Evolutionary conservation across 352 stramenopile species (phyloP).

Genomic region (Phytophthora pseudosyringae): DNA sequence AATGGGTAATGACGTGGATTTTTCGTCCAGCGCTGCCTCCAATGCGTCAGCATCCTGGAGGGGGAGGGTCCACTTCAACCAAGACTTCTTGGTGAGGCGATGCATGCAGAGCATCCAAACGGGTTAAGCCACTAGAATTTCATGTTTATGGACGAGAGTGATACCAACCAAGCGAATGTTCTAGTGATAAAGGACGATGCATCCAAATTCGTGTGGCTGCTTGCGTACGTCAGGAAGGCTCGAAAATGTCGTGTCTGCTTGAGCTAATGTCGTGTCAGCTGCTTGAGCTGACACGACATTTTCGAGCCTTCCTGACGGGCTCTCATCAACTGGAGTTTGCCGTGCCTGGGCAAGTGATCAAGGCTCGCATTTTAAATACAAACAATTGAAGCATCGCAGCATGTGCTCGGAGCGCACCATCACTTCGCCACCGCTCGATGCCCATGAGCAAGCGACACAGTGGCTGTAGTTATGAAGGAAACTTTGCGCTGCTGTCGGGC

Average conservation of each 20-base stretch:
- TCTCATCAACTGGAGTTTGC: slow-evolving; percentile 11
- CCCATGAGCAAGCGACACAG: slow-evolving; percentile 21
- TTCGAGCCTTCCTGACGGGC: slow-evolving; percentile 7
- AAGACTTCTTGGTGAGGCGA: background rate
- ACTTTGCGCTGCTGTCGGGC: slow-evolving; percentile 17
- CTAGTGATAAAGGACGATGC: background rate
- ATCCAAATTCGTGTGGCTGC: slow-evolving; percentile 5
- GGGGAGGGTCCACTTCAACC: background rate
- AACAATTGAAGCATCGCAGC: slow-evolving; percentile 21
- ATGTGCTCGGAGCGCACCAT: slow-evolving; percentile 18
- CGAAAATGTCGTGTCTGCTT: no score
- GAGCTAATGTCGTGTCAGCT: no score
- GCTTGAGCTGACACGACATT: no score
- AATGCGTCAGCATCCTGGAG: background rate
- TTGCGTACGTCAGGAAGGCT: no score
- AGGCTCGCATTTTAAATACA: slow-evolving; percentile 46
- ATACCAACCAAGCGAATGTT: background rate
- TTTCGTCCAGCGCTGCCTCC: background rate
- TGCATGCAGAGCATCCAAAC: slow-evolving; percentile 1
- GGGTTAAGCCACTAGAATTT: background rate
- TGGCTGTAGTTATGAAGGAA: slow-evolving; percentile 39
- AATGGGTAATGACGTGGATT: background rate
- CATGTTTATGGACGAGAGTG: background rate
- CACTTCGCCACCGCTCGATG: slow-evolving; percentile 32
- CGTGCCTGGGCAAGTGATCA: slow-evolving; percentile 36